These are phyloP conservation scores for Neopestalotiopsis sp. DNA, from an alignment of 2,329 filamentous ascomycete species.

Conservation along the genomic window DNA sequence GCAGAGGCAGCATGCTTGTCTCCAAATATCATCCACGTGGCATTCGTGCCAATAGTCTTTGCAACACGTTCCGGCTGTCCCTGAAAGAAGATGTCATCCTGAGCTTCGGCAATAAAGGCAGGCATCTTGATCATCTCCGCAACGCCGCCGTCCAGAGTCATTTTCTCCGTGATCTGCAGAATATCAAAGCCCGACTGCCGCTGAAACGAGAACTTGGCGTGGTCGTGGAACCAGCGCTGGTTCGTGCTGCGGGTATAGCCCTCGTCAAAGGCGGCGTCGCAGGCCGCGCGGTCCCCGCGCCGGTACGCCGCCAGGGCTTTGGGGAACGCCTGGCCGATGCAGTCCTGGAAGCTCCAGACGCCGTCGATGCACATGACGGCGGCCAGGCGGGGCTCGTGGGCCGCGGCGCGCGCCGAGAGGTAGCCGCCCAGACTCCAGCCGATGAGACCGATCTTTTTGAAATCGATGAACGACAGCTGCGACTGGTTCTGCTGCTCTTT, in stretches of 20 bases:
- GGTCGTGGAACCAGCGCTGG: slow-evolving; percentile 38
- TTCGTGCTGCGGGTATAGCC: background rate
- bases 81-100: slow-evolving; percentile 30
- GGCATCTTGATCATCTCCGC: slow-evolving; percentile 29
- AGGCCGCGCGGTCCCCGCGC: slow-evolving; percentile 22
- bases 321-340: slow-evolving; percentile 22
- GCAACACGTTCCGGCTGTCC: background rate
- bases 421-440: slow-evolving; percentile 26
- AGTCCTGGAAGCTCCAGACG: slow-evolving; percentile 23
- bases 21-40: background rate
- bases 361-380: slow-evolving; percentile 25
- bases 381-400: slow-evolving; percentile 30
- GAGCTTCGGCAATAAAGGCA: slow-evolving; percentile 30
- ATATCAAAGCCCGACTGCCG: slow-evolving; percentile 33
- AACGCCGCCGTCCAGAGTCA: slow-evolving; percentile 24
- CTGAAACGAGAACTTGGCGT: slow-evolving; percentile 41
- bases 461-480: slow-evolving; percentile 16
- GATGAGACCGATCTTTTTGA: slow-evolving; percentile 20
- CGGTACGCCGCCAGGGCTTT: slow-evolving; percentile 23
- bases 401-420: slow-evolving; percentile 31
- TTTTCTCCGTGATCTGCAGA: slow-evolving; percentile 15
- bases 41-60: background rate
- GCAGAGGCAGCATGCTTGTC: slow-evolving; percentile 1
- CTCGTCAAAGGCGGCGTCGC: slow-evolving; percentile 21
- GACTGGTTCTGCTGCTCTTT: slow-evolving; percentile 3